Evolutionary conservation across 2,329 filamentous ascomycete genomes (phyloP).

Genomic region (Acephala macrosclerotiorum): DNA sequence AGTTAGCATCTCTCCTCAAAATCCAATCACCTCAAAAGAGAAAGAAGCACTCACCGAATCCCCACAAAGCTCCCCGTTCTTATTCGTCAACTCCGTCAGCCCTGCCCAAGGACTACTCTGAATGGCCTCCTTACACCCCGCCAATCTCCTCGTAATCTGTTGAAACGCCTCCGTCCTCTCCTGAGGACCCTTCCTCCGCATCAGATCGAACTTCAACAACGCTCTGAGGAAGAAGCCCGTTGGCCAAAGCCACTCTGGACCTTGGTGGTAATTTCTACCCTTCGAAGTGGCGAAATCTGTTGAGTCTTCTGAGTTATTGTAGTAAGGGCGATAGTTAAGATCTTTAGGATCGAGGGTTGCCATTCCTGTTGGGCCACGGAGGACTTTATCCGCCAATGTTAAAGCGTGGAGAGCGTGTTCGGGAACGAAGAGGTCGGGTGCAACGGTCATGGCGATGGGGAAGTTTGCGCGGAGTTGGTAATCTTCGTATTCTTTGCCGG

Average conservation of each 20-base stretch:
- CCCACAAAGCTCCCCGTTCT: constrained; percentile 80
- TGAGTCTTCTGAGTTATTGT: constrained; percentile 93
- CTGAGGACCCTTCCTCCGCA: constrained; percentile 68
- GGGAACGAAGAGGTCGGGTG: constrained; percentile 84
- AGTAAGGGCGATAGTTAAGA: constrained; percentile 92
- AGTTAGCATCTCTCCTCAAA: constrained; percentile 21
- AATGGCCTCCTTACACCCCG: constrained; percentile 86
- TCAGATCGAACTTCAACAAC: constrained; percentile 87
- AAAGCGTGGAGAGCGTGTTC: constrained; percentile 82
- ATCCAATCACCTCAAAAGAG: neutral
- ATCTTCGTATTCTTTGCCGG: constrained; percentile 95
- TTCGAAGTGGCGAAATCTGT: constrained; percentile 91
- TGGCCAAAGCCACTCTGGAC: constrained; percentile 98
- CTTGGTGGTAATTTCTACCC: constrained; percentile 97
- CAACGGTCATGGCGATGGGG: constrained; percentile 93
- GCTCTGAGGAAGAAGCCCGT: constrained; percentile 95
- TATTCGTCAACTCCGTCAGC: constrained; percentile 91
- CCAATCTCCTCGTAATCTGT: constrained; percentile 85
- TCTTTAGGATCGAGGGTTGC: constrained; percentile 93
- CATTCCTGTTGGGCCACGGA: constrained; percentile 92
- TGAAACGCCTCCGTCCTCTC: constrained; percentile 89
- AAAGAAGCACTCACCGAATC: constrained; percentile 76
- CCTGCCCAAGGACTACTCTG: constrained; percentile 85
- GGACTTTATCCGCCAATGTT: constrained; percentile 77
- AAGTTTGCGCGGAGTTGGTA: constrained; percentile 97